Evolutionary conservation across 75 land plant genomes (phyloP).

Genomic region (Sequoiadendron giganteum): DNA sequence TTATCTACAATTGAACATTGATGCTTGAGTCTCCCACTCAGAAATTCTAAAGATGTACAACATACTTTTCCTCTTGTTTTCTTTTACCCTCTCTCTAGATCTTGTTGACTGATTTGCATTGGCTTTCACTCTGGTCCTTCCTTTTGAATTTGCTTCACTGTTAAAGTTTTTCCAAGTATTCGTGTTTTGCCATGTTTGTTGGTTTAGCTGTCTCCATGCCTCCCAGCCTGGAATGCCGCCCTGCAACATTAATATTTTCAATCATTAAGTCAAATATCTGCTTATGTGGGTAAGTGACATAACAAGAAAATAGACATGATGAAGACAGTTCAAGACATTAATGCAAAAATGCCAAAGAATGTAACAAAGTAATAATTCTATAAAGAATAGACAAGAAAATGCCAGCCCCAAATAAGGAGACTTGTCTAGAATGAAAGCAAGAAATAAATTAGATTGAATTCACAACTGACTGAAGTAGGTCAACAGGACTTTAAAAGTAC

Average conservation of each 20-base stretch:
- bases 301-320: neutral
- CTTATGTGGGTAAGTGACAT: neutral
- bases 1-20: neutral
- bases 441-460: neutral
- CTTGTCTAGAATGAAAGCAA: neutral
- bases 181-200: neutral
- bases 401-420: neutral
- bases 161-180: neutral
- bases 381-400: neutral
- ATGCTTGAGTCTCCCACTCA: neutral
- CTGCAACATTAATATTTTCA: neutral
- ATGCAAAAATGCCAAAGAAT: neutral
- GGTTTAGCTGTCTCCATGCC: constrained; percentile 4
- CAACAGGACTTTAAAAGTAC: neutral
- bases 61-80: neutral
- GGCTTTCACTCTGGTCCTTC: neutral
- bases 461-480: neutral
- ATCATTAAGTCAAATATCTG: neutral
- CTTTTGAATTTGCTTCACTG: neutral
- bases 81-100: constrained; percentile 6
- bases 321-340: neutral
- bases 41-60: neutral
- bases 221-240: neutral
- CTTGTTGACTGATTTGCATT: neutral
- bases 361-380: neutral